Base-by-base conservation (phyloP, 2,329 filamentous ascomycete species). In the Trichophyton mentagrophytes region DNA sequence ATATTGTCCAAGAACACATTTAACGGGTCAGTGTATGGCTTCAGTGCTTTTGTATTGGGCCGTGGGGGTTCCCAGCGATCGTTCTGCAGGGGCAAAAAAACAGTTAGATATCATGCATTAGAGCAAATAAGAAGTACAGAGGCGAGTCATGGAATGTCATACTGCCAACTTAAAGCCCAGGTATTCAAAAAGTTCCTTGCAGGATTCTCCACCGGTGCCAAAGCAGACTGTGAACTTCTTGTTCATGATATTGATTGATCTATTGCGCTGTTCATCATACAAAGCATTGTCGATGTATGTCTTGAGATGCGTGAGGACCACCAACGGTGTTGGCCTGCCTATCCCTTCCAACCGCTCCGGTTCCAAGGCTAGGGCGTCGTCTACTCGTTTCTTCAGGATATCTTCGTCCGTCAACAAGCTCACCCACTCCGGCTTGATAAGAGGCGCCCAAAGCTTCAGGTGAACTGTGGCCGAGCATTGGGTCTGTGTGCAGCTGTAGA, bases 211-310 rank as follows among this genome's bases (percentile, higher is more conserved):
- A 49, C 85, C 82, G 47, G 79, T 73, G 8, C 83, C 85, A 69
- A 87, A 86, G 1, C 80, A 80, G 63, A 82, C 77, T 66, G 82
- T 76, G 65, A 86, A 88, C 61, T 81, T 80, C 68, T 85, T 84
- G 67, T 88, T 88, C 15, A 79, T 71, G 6, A 79, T 74, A 3
- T 80, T 79, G 65, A 88, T 84, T 51, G 76, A 71, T 64, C 79
- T 78, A 65, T 78, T 80, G 38, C 76, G 77, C 55, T 78, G 76
- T 5, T 72, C 70, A 20, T 79, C 73, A 51, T 77, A 75, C 61
- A 84, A 70, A 7, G 82, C 77, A 71, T 88, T 85, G 8, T 68
- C 74, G 58, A 88, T 72, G 68, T 88, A 88, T 55, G 76, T 76
- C 61, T 79, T 77, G 46, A 88, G 73, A 63, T 80, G 82, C 51